Base-by-base conservation (phyloP, 2,329 filamentous ascomycete species). In the Diaporthe citrichinensis region DNA sequence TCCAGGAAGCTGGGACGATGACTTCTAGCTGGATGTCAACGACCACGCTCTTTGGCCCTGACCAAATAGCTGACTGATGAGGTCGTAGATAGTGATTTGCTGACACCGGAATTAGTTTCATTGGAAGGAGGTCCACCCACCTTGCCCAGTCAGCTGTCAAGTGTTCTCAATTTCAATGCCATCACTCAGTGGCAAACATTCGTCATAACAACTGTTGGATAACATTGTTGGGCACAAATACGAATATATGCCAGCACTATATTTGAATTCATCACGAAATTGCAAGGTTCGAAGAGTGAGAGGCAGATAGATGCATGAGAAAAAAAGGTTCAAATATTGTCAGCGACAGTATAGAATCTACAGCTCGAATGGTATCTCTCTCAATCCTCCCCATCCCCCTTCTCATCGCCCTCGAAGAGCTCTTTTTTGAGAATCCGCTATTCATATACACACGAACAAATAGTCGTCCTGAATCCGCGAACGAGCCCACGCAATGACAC, bases 301-400 rank as follows among this genome's bases (percentile, higher is more conserved):
- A 20, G 15, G 0, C 31, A 58, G 4, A 34, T 23, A 25, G 0
- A 1, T 15, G 1, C 17, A 46, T 46, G 20, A 2, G 25, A n/a
- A 14, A 28, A 65, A 51, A 17, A 6, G 3, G 28, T 67, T 67
- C 14, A 41, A 49, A 46, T 49, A 17, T 67, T 67, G 61, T 67
- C 61, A 67, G 61, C 61, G 61, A 49, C 61, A 67, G 61, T 49
- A 67, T 67, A 67, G 44, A 34, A 67, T 67, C 61, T 67, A 67
- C 61, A 34, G 14, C 39, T 46, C 3, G 28, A 49, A 51, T 49
- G 44, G 20, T 67, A 49, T 67, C 61, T 34, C 17, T 36, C 36
- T 14, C 36, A 39, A 39, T 3, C 41, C 10, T 5, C 7, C 41
- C 28, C 44, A 20, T 2, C 4, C 6, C 4, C 14, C 14, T 10